Evolutionary conservation across 208 protist species (phyloP), one percentile per base, ranked within the genome.

Genomic region (Crithidia brevicula): DNA sequence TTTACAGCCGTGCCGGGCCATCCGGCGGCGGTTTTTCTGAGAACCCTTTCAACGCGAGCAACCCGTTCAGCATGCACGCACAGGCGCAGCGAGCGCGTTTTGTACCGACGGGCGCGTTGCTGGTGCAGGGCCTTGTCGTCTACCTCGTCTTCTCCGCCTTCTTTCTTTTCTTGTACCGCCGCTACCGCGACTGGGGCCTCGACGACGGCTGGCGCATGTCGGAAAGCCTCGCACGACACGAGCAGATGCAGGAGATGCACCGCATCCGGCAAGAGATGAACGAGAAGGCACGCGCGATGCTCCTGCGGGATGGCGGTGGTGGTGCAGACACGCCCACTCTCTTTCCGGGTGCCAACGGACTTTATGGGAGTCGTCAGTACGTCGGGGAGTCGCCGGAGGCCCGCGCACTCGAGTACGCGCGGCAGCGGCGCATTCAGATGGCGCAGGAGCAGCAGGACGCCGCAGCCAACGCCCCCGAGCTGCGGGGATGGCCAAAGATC

Each of bases 181-280:
- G 49, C 22, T 89, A 85, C 51, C 85, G 86, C 13, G 90, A 95
- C 64, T 88, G 83, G 74, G 31, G 74, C 8, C 78, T 92, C 66
- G 85, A 90, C 15, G 82, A 93, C 68, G 90, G 87, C 13, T 95
- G 90, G 90, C 82, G 79, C 51, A 88, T 92, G 83, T 74, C 85
- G 27, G 85, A 93, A 65, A 82, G 73, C 34, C 58, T 92, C 20
- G 84, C 87, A 13, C 85, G 90, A 6, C 81, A 93, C 57, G 90
- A 93, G 33, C 84, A 85, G 72, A 61, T 93, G 51, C 57, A 92
- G 34, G 85, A 91, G 51, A 52, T 93, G 51, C 85, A 95, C 42
- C 86, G 80, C 36, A 58, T 95, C 9, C 86, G 86, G 1, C 82
- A 86, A 27, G 86, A 86, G 67, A 79, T 91, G 86, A 79, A 87